Evolutionary conservation across 164 flowering plant genomes (phyloP).

Genomic region (Hamamelis virginiana): DNA sequence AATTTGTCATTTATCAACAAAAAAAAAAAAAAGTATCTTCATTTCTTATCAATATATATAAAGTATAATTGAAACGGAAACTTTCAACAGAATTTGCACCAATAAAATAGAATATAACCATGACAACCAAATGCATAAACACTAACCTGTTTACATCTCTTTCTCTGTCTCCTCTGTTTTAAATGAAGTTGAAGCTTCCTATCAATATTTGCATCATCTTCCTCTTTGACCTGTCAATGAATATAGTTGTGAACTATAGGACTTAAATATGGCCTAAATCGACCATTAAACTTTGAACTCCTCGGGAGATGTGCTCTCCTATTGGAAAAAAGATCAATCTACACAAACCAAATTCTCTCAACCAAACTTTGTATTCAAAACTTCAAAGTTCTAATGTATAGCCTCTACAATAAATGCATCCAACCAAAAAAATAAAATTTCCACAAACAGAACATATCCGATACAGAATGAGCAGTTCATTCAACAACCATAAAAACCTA

Average conservation of each 20-base stretch:
- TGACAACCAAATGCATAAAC: background rate
- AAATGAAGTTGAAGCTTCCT: conserved; percentile 64
- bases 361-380: no score
- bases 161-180: conserved; percentile 62
- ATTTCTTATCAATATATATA: no score
- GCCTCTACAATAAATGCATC: no score
- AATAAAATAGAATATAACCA: background rate
- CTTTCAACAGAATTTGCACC: background rate
- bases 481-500: background rate
- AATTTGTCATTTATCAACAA: no score
- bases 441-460: background rate
- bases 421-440: background rate
- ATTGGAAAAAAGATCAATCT: no score
- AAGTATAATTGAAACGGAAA: no score
- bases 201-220: conserved; percentile 72
- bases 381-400: no score
- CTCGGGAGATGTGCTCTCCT: no score
- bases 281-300: no score
- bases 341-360: no score
- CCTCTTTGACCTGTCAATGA: conserved; percentile 81
- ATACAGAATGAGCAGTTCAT: background rate
- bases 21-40: no score
- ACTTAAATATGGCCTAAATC: no score
- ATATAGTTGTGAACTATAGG: background rate
- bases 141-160: conserved; percentile 56